phyloP scores from a whole-genome alignment of 805 yeast genomes.

The Candida endomychidarum region DNA sequence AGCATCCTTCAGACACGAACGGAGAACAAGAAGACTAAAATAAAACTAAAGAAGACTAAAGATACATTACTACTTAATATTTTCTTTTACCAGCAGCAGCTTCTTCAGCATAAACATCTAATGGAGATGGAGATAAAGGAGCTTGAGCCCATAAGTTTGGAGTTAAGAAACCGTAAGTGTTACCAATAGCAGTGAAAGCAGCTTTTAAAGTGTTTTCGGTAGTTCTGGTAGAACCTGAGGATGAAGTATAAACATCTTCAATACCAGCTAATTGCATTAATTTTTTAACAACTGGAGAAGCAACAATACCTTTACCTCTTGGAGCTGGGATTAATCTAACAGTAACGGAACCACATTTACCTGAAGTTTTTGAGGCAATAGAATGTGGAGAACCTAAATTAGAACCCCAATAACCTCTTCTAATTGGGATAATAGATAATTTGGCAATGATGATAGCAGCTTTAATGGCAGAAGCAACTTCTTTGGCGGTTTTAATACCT shows the following conservation, averaged over 20 bases:
- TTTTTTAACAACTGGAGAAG: slow-evolving; percentile 99
- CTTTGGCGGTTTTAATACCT: slow-evolving; percentile 99
- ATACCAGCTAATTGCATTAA: slow-evolving; percentile 99
- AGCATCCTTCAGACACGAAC: too few species aligned
- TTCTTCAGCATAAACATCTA: slow-evolving; percentile 90
- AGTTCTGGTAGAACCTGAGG: slow-evolving; percentile 99
- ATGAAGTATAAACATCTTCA: slow-evolving; percentile 98
- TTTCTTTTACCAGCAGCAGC: slow-evolving; percentile 73
- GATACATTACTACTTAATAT: slow-evolving; percentile 46
- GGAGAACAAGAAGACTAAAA: too few species aligned
- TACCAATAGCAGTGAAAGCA: slow-evolving; percentile 98
- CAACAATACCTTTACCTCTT: slow-evolving; percentile 99
- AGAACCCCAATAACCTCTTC: slow-evolving; percentile 99
- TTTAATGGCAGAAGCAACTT: slow-evolving; percentile 99
- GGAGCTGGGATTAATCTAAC: slow-evolving; percentile 99
- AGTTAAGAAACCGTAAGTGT: slow-evolving; percentile 99
- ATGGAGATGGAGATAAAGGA: slow-evolving; percentile 85
- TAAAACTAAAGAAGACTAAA: too few species aligned
- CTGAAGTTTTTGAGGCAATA: slow-evolving; percentile 95
- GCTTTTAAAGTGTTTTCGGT: slow-evolving; percentile 99
- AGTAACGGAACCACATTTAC: slow-evolving; percentile 99
- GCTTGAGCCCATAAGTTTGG: slow-evolving; percentile 97
- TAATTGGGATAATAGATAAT: slow-evolving; percentile 97
- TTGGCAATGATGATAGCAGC: slow-evolving; percentile 99
- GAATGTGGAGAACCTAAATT: slow-evolving; percentile 99